Percentiles rank a stretch among this genome's conserved stretches.
phyloP scores from a whole-genome alignment of 331 rosid genomes.

The Quercus tomentella region DNA sequence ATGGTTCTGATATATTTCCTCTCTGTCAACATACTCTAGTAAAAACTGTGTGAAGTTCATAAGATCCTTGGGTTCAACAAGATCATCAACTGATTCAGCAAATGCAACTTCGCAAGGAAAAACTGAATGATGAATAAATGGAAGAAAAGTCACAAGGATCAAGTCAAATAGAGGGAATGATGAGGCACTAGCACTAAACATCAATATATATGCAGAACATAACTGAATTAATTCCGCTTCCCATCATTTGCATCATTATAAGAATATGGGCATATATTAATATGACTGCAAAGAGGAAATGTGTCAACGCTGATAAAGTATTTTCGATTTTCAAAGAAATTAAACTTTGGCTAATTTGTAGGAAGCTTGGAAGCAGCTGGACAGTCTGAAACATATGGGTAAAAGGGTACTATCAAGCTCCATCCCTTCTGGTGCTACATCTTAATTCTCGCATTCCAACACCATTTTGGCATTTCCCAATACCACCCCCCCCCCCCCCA shows the following conservation, averaged over 20 bases:
- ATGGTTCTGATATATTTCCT: conserved; percentile 32
- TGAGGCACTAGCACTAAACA: neutral
- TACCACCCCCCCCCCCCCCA: neutral
- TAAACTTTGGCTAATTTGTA: neutral
- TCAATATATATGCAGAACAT: neutral
- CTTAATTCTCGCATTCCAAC: neutral
- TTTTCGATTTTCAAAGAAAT: neutral
- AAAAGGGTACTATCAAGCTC: neutral
- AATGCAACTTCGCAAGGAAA: conserved; percentile 70
- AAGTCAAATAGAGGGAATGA: conserved; percentile 15
- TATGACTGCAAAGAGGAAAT: neutral
- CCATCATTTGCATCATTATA: neutral
- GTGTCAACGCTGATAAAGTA: neutral
- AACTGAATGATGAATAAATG: conserved; percentile 49
- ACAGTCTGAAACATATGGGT: neutral
- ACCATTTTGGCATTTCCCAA: neutral
- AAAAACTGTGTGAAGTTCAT: conserved; percentile 58
- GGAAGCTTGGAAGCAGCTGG: neutral
- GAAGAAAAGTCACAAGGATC: conserved; percentile 15
- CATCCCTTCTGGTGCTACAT: neutral
- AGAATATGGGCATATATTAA: neutral
- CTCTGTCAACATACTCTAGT: conserved; percentile 56
- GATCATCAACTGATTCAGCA: conserved; percentile 51
- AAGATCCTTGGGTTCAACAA: conserved; percentile 57
- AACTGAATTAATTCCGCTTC: neutral